A percentile compares a stretch with the other conserved stretches of the same genome.
phyloP scores from a whole-genome alignment of 768 basidiomycete species.

The Pisolithus orientalis region DNA sequence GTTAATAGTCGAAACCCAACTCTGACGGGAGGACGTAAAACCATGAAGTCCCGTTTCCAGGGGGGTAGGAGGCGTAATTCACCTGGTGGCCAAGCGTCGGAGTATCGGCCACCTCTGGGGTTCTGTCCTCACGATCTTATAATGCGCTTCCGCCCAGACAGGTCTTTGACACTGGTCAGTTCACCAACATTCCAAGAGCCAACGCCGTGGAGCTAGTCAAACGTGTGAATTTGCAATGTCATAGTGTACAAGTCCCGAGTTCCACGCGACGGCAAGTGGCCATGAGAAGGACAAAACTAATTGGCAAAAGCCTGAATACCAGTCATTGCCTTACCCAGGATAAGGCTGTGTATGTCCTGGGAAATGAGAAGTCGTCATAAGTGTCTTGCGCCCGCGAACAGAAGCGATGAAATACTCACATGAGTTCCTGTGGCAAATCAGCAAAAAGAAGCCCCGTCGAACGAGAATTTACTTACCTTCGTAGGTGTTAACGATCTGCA shows the following conservation, averaged over 20 bases:
- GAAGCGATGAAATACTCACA: conserved; percentile 30
- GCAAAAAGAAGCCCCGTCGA: neutral
- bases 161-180: too few relatives aligned
- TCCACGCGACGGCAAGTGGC: neutral
- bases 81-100: too few relatives aligned
- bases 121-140: too few relatives aligned
- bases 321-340: conserved; percentile 90
- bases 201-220: too few relatives aligned
- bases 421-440: conserved; percentile 43
- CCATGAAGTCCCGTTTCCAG: neutral
- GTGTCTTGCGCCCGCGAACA: conserved; percentile 4
- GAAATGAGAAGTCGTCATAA: conserved; percentile 4
- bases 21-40: neutral
- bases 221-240: neutral
- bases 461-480: conserved; percentile 50
- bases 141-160: too few relatives aligned
- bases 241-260: neutral
- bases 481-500: conserved; percentile 95
- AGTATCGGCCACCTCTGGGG: too few relatives aligned
- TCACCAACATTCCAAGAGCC: too few relatives aligned
- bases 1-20: too few relatives aligned
- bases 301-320: conserved; percentile 81
- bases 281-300: conserved; percentile 17
- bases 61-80: neutral
- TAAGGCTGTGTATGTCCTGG: conserved; percentile 88